Evolutionary conservation across 2,329 filamentous ascomycete species (phyloP), one percentile per base, ranked within the genome.

Genomic region (Colletotrichum paranaense): DNA sequence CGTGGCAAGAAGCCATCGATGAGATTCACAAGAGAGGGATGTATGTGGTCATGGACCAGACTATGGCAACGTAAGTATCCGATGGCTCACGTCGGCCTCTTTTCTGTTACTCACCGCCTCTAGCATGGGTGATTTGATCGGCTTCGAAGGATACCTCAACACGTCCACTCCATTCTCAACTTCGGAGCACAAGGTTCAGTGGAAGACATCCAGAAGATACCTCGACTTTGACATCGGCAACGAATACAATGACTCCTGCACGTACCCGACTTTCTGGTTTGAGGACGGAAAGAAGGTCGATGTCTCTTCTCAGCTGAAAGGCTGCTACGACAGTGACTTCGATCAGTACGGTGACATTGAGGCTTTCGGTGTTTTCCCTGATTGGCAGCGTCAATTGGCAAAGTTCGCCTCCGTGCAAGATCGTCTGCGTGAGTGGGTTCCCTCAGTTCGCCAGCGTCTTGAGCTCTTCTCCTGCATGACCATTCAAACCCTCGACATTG

Each of bases 391-490:
- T 78, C 89, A 92, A 78, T 84, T 92, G 55, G 87, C 89, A 24
- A 92, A 92, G 76, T 93, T 92, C 80, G 90, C 90, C 60, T 90
- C 88, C 55, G 91, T 92, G 1, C 91, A 93, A 80, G 91, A 93
- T 79, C 90, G 91, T 78, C 83, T 93, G 3, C 87, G 91, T 65
- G 90, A 92, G 76, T 93, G 91, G 91, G 77, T 86, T 30, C 88
- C 89, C 3, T 86, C 86, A 14, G 90, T 92, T 0, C 82, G 87
- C 38, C 84, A 87, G 59, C 89, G 89, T 76, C 82, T 92, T 70
- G 87, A 88, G 74, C 87, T 87, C 57, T 90, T 92, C 76, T 91
- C 90, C 1, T 93, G 91, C 80, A 89, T 92, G 80, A 85, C 89
- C 42, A 91, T 93, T 69, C 81, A 84, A 28, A 88, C 87, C 74